These are phyloP conservation scores for Knoxdaviesia proteae DNA, from an alignment of 2,329 filamentous ascomycete genomes.

Conservation along the genomic window DNA sequence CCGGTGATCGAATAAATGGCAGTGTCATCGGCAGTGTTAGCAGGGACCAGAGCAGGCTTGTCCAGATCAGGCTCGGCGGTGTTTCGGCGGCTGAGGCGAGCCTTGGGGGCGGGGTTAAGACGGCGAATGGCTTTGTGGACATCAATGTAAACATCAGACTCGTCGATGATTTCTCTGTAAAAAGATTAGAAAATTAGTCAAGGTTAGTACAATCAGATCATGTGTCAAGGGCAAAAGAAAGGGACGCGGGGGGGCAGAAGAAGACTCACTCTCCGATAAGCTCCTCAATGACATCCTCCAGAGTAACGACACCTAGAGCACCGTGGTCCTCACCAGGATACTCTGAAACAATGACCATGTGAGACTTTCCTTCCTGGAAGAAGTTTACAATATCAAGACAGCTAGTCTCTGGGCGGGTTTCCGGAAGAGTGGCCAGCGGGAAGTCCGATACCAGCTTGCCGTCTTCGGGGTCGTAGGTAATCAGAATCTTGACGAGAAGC, in stretches of 20 bases:
- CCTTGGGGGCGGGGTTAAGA: conserved; percentile 64
- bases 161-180: conserved; percentile 91
- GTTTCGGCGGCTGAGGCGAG: conserved; percentile 26
- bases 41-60: background rate
- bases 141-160: conserved; percentile 95
- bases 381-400: conserved; percentile 98
- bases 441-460: conserved; percentile 73
- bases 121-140: conserved; percentile 95
- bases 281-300: conserved; percentile 97
- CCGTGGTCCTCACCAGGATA: conserved; percentile 76
- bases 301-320: conserved; percentile 77
- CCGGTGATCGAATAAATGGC: background rate
- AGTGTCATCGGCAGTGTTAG: background rate
- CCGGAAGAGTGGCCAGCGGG: conserved; percentile 77
- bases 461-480: conserved; percentile 95
- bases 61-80: conserved; percentile 15
- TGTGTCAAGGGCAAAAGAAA: conserved; percentile 5
- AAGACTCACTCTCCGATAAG: conserved; percentile 77
- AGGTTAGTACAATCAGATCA: conserved; percentile 7
- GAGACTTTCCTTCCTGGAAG: conserved; percentile 97
- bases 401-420: conserved; percentile 86
- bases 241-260: background rate
- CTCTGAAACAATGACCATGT: conserved; percentile 94
- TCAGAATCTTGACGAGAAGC: conserved; percentile 95
- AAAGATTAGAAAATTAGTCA: background rate